These are phyloP conservation scores for Scheffersomyces titani DNA, from an alignment of 1,139 yeast genomes.

Conservation along the genomic window DNA sequence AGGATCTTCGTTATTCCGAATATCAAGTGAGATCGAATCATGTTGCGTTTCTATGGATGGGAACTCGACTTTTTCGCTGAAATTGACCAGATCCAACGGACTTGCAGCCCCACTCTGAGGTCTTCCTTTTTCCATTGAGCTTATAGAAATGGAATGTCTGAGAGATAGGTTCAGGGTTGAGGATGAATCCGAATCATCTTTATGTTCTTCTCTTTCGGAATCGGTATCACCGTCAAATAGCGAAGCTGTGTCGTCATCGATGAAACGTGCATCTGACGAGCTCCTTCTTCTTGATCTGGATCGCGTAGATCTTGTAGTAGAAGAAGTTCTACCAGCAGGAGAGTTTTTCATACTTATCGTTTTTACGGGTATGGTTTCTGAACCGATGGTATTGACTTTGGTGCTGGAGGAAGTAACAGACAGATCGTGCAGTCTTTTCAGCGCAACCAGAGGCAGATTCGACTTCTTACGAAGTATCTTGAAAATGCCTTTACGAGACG, in stretches of 20 bases:
- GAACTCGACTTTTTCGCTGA: slow-evolving; percentile 1
- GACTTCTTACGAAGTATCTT: neutral
- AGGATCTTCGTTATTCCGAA: slow-evolving; percentile 13
- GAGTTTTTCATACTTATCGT: neutral
- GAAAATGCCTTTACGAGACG: neutral
- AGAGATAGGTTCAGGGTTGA: neutral
- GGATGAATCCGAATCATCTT: slow-evolving; percentile 6
- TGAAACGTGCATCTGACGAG: slow-evolving; percentile 5
- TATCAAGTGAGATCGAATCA: neutral
- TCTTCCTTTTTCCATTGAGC: neutral
- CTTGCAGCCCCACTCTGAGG: neutral
- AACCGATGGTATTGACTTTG: neutral
- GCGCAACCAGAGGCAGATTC: neutral
- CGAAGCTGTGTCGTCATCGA: slow-evolving; percentile 13
- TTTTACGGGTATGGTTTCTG: neutral
- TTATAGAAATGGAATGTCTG: neutral
- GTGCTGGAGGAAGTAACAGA: slow-evolving; percentile 2
- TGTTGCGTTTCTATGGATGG: neutral
- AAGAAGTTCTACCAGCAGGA: neutral
- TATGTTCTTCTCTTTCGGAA: slow-evolving; percentile 6
- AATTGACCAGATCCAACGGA: neutral
- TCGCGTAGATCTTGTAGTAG: slow-evolving; percentile 1
- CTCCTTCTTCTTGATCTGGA: slow-evolving; percentile 4
- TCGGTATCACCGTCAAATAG: slow-evolving; percentile 13
- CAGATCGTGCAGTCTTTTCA: neutral